These are phyloP conservation scores for Fusarium albosuccineum DNA, from an alignment of 2,329 filamentous ascomycete species.

Conservation along the genomic window DNA sequence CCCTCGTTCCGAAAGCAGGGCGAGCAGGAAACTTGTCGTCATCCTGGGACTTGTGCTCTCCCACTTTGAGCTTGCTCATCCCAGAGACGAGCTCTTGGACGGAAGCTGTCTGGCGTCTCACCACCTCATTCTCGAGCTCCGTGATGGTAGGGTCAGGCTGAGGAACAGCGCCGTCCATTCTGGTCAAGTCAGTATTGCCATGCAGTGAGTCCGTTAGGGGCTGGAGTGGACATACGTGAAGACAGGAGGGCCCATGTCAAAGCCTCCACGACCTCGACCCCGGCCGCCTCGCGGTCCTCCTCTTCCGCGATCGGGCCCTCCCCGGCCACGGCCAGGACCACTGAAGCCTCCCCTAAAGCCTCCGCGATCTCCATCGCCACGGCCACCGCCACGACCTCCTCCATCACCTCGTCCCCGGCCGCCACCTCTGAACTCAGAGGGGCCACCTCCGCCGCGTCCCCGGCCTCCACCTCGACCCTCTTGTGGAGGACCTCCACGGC, in stretches of 20 bases:
- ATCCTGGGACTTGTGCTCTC: constrained; percentile 31
- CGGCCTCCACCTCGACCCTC: constrained; percentile 31
- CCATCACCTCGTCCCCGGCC: constrained; percentile 38
- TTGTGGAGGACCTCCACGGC: constrained; percentile 25
- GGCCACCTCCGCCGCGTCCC: constrained; percentile 21
- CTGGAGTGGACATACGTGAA: constrained; percentile 38
- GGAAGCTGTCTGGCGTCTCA: constrained; percentile 48
- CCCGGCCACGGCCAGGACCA: constrained; percentile 36
- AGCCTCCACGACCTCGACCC: constrained; percentile 34
- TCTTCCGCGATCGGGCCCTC: constrained; percentile 34
- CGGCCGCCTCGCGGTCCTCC: constrained; percentile 41
- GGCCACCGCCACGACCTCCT: constrained; percentile 26
- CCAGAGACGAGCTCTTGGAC: constrained; percentile 49
- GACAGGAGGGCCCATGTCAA: constrained; percentile 23
- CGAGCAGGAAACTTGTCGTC: constrained; percentile 58
- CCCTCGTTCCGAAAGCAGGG: constrained; percentile 63
- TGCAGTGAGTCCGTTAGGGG: not conserved
- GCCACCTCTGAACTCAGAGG: constrained; percentile 33
- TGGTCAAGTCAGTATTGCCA: constrained; percentile 28
- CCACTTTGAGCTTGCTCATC: constrained; percentile 53
- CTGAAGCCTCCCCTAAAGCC: constrained; percentile 34
- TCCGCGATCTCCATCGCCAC: constrained; percentile 12
- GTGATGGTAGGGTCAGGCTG: constrained; percentile 46
- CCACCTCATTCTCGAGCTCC: constrained; percentile 57
- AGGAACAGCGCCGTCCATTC: constrained; percentile 40